Percentiles rank a stretch among this genome's conserved stretches.
These are phyloP conservation scores for Phalaenopsis aphrodite DNA, from an alignment of 106 monocot genomes.

Conservation along the genomic window DNA sequence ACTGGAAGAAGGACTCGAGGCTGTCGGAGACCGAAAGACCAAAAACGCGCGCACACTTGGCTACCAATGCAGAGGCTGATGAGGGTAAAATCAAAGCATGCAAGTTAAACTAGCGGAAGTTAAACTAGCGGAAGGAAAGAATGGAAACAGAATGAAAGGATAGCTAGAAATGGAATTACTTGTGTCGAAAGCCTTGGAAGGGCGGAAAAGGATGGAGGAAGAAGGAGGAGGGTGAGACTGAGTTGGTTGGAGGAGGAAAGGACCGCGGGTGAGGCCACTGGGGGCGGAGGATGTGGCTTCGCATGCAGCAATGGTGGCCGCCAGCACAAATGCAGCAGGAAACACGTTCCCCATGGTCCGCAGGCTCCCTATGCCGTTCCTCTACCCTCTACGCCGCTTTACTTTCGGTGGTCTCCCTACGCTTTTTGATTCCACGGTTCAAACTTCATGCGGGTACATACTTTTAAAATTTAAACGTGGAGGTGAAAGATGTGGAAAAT, in stretches of 20 bases:
- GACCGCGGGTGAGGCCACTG: not conserved
- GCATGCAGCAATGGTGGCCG: not conserved
- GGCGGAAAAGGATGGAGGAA: not conserved
- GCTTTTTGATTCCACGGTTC: too few relatives aligned
- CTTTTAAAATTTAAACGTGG: too few relatives aligned
- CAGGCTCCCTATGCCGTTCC: not conserved
- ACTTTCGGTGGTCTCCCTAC: too few relatives aligned
- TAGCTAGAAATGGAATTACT: not conserved
- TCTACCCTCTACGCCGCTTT: not conserved
- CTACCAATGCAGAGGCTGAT: not conserved
- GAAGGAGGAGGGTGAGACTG: not conserved
- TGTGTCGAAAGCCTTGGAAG: not conserved
- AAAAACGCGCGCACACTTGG: not conserved
- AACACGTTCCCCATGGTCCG: not conserved
- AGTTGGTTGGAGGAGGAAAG: not conserved
- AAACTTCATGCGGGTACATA: too few relatives aligned
- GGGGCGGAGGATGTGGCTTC: not conserved
- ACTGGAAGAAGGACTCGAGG: conserved; percentile 1
- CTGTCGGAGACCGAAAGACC: conserved; percentile 2
- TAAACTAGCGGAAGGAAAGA: not conserved
- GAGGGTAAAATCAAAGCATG: not conserved
- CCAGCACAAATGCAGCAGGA: not conserved
- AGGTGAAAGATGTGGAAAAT: too few relatives aligned
- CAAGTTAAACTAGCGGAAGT: not conserved
- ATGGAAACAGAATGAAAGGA: not conserved